Conservation (phyloP, 371 early-diverging fungal species). For the Mucor plumbeus region DNA sequence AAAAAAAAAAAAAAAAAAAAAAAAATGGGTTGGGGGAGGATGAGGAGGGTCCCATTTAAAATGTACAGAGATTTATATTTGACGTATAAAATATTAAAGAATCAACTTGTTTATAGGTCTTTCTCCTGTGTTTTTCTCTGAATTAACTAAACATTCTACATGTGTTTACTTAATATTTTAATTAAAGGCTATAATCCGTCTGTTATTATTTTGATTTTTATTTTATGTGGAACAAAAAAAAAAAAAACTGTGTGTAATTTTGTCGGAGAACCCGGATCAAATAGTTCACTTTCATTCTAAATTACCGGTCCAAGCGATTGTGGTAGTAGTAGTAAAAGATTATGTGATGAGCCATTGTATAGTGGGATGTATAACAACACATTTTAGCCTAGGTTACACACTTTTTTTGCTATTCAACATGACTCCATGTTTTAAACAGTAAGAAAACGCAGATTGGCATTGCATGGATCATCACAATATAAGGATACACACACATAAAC, state of each 20-base stretch:
- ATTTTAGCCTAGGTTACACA: too few relatives aligned
- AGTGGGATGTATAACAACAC: neutral
- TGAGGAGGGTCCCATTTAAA: too few relatives aligned
- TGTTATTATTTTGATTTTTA: neutral
- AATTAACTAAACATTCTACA: neutral
- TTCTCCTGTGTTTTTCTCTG: neutral
- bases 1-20: neutral
- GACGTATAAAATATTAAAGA: neutral
- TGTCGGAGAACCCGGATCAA: conserved; percentile 10
- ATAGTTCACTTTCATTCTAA: conserved; percentile 5
- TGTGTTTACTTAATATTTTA: neutral
- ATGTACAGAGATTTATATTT: neutral
- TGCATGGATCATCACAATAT: too few relatives aligned
- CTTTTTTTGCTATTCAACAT: too few relatives aligned
- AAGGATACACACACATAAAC: too few relatives aligned
- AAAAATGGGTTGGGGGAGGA: neutral
- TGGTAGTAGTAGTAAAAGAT: neutral
- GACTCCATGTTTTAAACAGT: too few relatives aligned
- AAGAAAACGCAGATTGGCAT: too few relatives aligned
- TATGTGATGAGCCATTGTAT: neutral
- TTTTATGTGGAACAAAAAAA: neutral
- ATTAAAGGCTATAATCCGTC: too few relatives aligned
- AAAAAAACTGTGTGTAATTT: neutral
- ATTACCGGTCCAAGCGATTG: neutral
- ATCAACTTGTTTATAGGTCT: neutral